Base-by-base conservation (phyloP, 176 grass and related monocot species). In the Oryza rufipogon region DNA sequence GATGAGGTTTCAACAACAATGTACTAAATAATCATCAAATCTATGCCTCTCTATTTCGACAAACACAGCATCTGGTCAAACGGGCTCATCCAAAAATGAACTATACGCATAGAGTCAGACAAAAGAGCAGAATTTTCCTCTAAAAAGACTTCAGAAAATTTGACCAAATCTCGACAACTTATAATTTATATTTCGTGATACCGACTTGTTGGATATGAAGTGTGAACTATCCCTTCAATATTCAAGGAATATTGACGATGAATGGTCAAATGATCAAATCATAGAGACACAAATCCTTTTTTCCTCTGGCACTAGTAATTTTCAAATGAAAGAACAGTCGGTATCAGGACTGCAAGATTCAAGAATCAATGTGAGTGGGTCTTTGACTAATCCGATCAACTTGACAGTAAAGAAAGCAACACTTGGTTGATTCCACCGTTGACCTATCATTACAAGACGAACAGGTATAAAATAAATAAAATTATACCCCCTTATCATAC, bases 61-160 rank as follows among this genome's bases (percentile, higher is more conserved):
- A 49, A 63, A 71, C 0, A 70, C 34, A 23, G 34, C 6, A 38
- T 38, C 36, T 38, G 12, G 20, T 61, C 56, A 61, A 61, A 61
- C 56, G 19, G 56, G 2, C 56, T 61, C 1, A 61, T 61, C 7
- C 56, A 61, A 10, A 22, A 61, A 22, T 22, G 56, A 61, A 56
- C 11, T 61, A 65, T 12, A 73, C 36, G 36, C 15, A 17, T 47
- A 70, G 6, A 12, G 26, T 4, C 7, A 26, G 30, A 71, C 80
- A 83, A 83, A 71, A 30, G 26, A 64, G 39, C 30, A 66, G 68
- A 73, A 86, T 66, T 66, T 52, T 73, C 44, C 16, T 71, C 7
- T 2, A 22, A 3, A 19, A 11, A 32, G 2, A 7, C 0, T 9
- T 28, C 11, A 25, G 65, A 49, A 20, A 41, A 68, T 12, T 65